Evolutionary conservation across 108 stramenopile species (phyloP), one percentile per base, ranked within the genome.

Genomic region (Pinguiococcus pyrenoidosus): DNA sequence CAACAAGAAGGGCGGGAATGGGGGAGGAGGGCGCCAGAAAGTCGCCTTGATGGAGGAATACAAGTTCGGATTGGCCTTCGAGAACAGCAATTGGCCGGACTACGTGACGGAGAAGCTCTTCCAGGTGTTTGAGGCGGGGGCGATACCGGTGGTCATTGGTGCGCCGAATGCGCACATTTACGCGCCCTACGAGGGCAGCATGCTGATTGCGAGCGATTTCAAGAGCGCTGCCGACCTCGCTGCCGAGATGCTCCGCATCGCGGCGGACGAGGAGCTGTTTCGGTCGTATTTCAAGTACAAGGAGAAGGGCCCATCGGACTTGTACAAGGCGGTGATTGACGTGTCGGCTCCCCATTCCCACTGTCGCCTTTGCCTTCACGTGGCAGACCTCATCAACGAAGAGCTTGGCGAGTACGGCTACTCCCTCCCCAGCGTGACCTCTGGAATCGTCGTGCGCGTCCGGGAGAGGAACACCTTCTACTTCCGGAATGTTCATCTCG

Each of bases 91-190:
- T 13, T 34, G 37, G 9, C 35, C 13, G 8, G 49, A 37, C 25
- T 50, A 37, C 23, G 49, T 50, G 35, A 37, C 49, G 0, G 36
- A 37, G 5, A 50, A 36, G 23, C 24, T 26, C 37, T 50, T 50
- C 13, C 36, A 37, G 20, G 35, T 23, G 8, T 36, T 50, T 3
- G 20, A 37, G 9, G 32, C 33, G 22, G 49, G 49, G 0, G 29
- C 37, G 9, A 23, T 50, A 1, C 49, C 49, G 36, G 49, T 50
- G 21, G 21, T 26, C 24, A 37, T 50, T 10, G 49, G 49, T 14
- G 46, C 46, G 6, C 46, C 27, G n/a, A 46, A 46, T 30, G 32
- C 12, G 1, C 29, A 32, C 7, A 10, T 17, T 8, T 46, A 32
- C 14, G 29, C 46, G 46, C 46, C 46, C 3, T 8, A 10, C 16